Percentiles rank a stretch among this genome's conserved stretches.
phyloP scores from a whole-genome alignment of 176 grass and related monocot genomes.

The Hordeum marinum region DNA sequence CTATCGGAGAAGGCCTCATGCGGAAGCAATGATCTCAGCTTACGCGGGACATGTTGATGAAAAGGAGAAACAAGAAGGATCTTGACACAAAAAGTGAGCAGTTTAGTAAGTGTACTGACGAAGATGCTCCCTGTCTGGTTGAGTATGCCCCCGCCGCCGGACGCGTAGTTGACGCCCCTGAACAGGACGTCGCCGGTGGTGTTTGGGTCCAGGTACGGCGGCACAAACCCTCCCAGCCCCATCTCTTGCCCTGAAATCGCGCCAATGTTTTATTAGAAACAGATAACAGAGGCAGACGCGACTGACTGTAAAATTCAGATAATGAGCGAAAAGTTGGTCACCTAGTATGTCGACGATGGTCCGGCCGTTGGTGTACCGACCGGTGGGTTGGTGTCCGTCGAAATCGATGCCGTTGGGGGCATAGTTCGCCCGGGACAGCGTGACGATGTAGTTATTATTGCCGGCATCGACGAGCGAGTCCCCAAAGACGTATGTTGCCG shows the following conservation, averaged over 20 bases:
- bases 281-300: not conserved
- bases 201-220: constrained; percentile 64
- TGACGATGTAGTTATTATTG: constrained; percentile 78
- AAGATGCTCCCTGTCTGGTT: constrained; percentile 71
- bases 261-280: too few relatives aligned
- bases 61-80: not conserved
- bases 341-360: constrained; percentile 78
- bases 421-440: constrained; percentile 66
- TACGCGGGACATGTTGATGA: not conserved
- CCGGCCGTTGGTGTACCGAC: constrained; percentile 77
- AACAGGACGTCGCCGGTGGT: constrained; percentile 44
- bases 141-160: constrained; percentile 81
- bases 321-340: not conserved
- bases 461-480: constrained; percentile 88
- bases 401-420: constrained; percentile 80
- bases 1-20: not conserved
- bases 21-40: constrained; percentile 21
- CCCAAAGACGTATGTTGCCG: constrained; percentile 63
- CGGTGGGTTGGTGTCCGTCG: constrained; percentile 41
- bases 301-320: constrained; percentile 9
- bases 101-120: constrained; percentile 44
- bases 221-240: constrained; percentile 41
- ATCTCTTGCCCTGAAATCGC: constrained; percentile 53
- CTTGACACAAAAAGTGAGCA: not conserved
- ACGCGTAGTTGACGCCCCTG: constrained; percentile 85